phyloP scores from a whole-genome alignment of 2,329 filamentous ascomycete species.

The Hymenoscyphus scutula region DNA sequence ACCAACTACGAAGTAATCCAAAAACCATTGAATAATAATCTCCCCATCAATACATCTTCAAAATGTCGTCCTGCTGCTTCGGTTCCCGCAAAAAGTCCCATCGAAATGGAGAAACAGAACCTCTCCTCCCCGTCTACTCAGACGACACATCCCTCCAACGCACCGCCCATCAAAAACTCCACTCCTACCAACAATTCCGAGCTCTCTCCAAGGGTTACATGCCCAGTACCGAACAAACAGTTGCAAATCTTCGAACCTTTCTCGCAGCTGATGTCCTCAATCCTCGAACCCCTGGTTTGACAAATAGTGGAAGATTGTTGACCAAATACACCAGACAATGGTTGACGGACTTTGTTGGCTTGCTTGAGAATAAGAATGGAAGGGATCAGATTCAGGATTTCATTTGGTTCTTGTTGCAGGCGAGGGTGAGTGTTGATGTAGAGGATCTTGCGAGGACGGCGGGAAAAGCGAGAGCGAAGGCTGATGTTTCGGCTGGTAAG shows the following conservation, averaged over 20 bases:
- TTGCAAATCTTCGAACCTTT: conserved; percentile 75
- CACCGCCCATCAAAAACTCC: conserved; percentile 81
- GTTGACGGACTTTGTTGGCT: conserved; percentile 76
- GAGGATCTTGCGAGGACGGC: conserved; percentile 61
- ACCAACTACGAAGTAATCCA: neutral
- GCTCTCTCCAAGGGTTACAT: conserved; percentile 83
- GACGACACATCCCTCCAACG: conserved; percentile 79
- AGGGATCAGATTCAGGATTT: conserved; percentile 88
- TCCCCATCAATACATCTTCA: conserved; percentile 4
- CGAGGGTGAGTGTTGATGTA: conserved; percentile 67
- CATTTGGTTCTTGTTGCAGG: conserved; percentile 77
- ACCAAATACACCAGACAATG: conserved; percentile 70
- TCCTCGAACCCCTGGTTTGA: conserved; percentile 70
- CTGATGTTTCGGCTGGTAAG: conserved; percentile 68
- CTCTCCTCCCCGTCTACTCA: conserved; percentile 77
- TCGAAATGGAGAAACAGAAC: conserved; percentile 45
- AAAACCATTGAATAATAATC: neutral
- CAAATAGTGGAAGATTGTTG: conserved; percentile 71
- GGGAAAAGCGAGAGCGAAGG: conserved; percentile 61
- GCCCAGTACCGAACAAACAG: conserved; percentile 83
- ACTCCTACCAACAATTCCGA: conserved; percentile 87
- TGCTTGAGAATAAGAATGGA: conserved; percentile 78
- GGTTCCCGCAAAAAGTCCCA: conserved; percentile 33
- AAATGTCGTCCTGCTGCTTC: conserved; percentile 36
- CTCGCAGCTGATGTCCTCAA: conserved; percentile 77